Percentiles rank a stretch among this genome's conserved stretches.
Evolutionary conservation across 257 asterid genomes (phyloP).

Genomic region (Knoxia roxburghii): DNA sequence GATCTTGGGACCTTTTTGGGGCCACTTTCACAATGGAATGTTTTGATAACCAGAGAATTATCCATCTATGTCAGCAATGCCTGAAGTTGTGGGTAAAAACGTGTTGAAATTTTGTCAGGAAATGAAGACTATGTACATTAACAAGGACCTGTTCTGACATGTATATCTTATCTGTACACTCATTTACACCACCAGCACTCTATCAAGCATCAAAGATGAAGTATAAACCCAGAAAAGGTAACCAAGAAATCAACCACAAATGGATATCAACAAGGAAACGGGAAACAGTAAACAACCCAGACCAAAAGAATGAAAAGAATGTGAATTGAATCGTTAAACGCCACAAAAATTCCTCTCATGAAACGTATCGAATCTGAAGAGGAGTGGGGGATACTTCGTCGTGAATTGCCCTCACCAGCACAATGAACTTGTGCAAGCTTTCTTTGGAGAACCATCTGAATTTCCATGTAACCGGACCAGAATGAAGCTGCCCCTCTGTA

Average conservation of each 20-base stretch:
- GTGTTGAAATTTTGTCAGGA: no score
- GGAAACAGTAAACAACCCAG: slow-evolving; percentile 13
- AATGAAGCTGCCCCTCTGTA: slow-evolving; percentile 3
- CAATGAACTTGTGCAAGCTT: slow-evolving; percentile 31
- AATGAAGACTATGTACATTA: not conserved
- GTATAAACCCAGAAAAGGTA: no score
- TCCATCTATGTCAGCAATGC: no score
- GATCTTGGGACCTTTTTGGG: no score
- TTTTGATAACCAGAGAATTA: no score
- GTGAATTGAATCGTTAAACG: not conserved
- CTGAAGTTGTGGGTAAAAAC: no score
- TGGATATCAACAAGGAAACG: slow-evolving; percentile 20
- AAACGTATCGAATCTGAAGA: slow-evolving; percentile 16
- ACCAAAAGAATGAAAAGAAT: slow-evolving; percentile 37
- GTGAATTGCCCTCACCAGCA: slow-evolving; percentile 34
- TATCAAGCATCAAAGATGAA: no score
- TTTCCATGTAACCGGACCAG: slow-evolving; percentile 34
- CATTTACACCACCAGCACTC: not conserved
- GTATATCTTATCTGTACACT: slow-evolving; percentile 8
- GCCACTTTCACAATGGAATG: no score
- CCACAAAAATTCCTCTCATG: slow-evolving; percentile 16
- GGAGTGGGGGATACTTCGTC: slow-evolving; percentile 21
- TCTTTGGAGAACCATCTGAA: slow-evolving; percentile 39
- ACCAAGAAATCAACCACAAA: slow-evolving; percentile 24
- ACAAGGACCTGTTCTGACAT: not conserved